Evolutionary conservation across 164 flowering plant species (phyloP).

Genomic region (Vitis riparia): DNA sequence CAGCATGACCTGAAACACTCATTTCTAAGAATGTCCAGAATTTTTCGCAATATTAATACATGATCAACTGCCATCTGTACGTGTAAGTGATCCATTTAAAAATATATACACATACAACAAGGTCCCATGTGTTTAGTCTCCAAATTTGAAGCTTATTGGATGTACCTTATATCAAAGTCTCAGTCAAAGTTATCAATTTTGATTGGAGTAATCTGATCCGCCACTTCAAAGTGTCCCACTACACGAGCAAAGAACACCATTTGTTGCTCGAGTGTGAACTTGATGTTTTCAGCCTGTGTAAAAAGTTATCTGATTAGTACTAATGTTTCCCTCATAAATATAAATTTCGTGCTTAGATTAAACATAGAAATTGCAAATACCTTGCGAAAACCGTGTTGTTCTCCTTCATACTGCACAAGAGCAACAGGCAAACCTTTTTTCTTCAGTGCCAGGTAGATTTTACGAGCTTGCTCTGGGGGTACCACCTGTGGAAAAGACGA

Average conservation of each 20-base stretch:
- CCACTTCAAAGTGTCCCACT: slow-evolving; percentile 77
- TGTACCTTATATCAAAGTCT: slow-evolving; percentile 4
- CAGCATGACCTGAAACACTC: no score
- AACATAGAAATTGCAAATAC: slow-evolving; percentile 29
- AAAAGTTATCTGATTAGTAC: neutral
- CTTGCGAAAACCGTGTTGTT: slow-evolving; percentile 96
- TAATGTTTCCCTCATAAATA: neutral
- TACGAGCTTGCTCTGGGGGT: slow-evolving; percentile 81
- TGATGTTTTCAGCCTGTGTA: slow-evolving; percentile 89
- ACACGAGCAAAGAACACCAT: slow-evolving; percentile 93
- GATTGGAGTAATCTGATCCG: slow-evolving; percentile 78
- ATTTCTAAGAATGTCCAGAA: no score
- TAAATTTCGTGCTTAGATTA: neutral
- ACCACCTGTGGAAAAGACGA: slow-evolving; percentile 54
- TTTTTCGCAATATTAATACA: no score
- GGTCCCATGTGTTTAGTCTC: no score
- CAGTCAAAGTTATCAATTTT: slow-evolving; percentile 79
- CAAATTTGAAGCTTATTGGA: no score
- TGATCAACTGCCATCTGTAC: no score
- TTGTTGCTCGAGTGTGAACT: slow-evolving; percentile 89
- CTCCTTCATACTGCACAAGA: slow-evolving; percentile 92
- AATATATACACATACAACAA: no score
- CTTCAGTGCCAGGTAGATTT: slow-evolving; percentile 81
- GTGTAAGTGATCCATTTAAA: no score
- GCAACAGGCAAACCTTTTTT: slow-evolving; percentile 90